Evolutionary conservation across 768 basidiomycete species (phyloP).

Genomic region (Mycena latifolia): DNA sequence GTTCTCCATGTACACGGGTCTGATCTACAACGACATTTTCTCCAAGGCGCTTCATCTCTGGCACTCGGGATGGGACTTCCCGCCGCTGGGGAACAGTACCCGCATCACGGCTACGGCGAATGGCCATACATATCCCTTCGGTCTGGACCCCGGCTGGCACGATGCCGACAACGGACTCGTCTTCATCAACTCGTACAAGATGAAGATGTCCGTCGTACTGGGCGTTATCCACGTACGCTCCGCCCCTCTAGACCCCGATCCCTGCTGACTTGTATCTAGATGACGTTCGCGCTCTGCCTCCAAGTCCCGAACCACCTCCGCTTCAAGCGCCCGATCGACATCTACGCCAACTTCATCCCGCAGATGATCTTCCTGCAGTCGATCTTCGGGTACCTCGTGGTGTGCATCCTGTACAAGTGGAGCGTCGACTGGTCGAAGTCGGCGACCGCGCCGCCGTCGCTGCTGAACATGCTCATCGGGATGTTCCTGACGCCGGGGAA

Average conservation of each 20-base stretch:
- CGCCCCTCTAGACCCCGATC: slow-evolving; percentile 12
- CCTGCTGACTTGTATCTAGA: slow-evolving; percentile 62
- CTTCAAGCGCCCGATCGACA: slow-evolving; percentile 89
- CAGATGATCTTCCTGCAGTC: slow-evolving; percentile 98
- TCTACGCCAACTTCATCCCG: slow-evolving; percentile 96
- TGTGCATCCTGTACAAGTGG: slow-evolving; percentile 99
- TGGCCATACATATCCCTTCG: slow-evolving; percentile 89
- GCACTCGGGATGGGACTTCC: slow-evolving; percentile 90
- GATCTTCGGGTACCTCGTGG: slow-evolving; percentile 95
- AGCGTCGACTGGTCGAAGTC: slow-evolving; percentile 88
- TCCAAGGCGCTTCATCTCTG: slow-evolving; percentile 92
- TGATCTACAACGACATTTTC: slow-evolving; percentile 99
- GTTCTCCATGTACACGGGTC: slow-evolving; percentile 96
- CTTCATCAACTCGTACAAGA: slow-evolving; percentile 99
- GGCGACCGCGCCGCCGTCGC: slow-evolving; percentile 80
- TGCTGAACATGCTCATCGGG: slow-evolving; percentile 95
- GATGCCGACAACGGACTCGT: slow-evolving; percentile 91
- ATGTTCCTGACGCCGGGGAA: slow-evolving; percentile 96
- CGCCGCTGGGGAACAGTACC: slow-evolving; percentile 58
- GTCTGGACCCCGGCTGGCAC: slow-evolving; percentile 96
- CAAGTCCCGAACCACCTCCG: slow-evolving; percentile 96
- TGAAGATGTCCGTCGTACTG: slow-evolving; percentile 98
- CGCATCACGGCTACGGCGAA: slow-evolving; percentile 63
- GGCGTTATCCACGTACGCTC: slow-evolving; percentile 91
- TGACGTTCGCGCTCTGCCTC: slow-evolving; percentile 98